phyloP scores from a whole-genome alignment of 2,329 filamentous ascomycete genomes.

The Cordyceps javanica region DNA sequence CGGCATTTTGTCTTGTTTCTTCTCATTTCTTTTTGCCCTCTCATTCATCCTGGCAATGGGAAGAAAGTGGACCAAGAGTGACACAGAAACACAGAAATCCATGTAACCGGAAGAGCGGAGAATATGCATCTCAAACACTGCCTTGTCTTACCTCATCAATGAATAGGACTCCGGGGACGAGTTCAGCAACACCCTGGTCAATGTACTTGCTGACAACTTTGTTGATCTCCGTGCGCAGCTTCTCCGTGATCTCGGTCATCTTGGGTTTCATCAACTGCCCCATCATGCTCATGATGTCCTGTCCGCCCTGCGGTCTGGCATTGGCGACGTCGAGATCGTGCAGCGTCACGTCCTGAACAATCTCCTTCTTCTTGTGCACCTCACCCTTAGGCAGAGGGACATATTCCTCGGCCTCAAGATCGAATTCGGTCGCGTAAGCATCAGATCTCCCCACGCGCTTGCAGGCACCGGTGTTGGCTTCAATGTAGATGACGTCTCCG shows the following conservation, averaged over 20 bases:
- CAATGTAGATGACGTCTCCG: constrained; percentile 97
- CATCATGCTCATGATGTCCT: constrained; percentile 99
- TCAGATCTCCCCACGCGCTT: constrained; percentile 95
- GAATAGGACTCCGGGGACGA: constrained; percentile 96
- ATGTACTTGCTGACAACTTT: constrained; percentile 99
- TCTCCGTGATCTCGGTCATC: constrained; percentile 99
- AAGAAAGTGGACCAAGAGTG: background rate
- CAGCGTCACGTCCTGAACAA: constrained; percentile 95
- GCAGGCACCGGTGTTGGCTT: constrained; percentile 96
- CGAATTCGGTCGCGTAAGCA: constrained; percentile 96
- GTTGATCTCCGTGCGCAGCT: constrained; percentile 92
- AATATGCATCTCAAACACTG: constrained; percentile 2
- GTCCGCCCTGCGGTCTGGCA: constrained; percentile 87
- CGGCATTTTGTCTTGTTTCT: background rate
- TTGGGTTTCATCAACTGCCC: constrained; percentile 99
- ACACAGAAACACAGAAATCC: background rate
- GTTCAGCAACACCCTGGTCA: constrained; percentile 92
- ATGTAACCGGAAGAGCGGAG: background rate
- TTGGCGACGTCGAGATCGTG: constrained; percentile 97
- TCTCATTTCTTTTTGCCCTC: background rate
- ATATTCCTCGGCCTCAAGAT: constrained; percentile 97
- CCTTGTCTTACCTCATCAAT: constrained; percentile 76
- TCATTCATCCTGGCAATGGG: background rate
- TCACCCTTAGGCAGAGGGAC: constrained; percentile 98
- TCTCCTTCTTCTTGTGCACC: constrained; percentile 99